Base-by-base conservation (phyloP, 2,329 filamentous ascomycete genomes). In the Byssochlamys sp. region DNA sequence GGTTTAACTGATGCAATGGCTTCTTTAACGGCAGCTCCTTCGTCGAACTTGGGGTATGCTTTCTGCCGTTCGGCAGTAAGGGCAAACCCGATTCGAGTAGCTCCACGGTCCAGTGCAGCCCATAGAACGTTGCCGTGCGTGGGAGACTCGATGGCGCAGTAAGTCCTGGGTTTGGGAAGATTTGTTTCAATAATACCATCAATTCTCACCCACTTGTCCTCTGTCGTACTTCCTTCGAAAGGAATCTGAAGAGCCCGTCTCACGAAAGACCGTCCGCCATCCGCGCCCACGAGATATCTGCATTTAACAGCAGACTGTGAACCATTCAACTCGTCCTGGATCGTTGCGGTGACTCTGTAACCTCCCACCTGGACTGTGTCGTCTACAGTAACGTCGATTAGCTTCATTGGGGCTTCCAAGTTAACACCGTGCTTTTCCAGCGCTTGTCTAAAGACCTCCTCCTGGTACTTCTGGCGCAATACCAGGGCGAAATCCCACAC, bases 401-500 rank as follows among this genome's bases (percentile, higher is more conserved):
- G 70, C 58, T 73, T 69, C 7, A 71, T 66, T 2, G 71, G 71
- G 19, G 69, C 65, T 48, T 73, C 67, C 3, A 77, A 67, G 1
- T 67, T 59, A 0, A 73, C 70, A 24, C 74, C 74, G 29, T 75
- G 62, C 53, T 61, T 70, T 53, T 59, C 67, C 65, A 76, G 53
- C 58, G 72, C 69, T n/a, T 68, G 66, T 49, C 80, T 73, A 55
- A 82, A 78, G 49, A 83, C 77, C 11, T 78, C 76, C 62, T 83
- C 80, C 5, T 80, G 77, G 63, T 80, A 82, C 64, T 79, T 82
- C 66, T 84, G 80, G 14, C 81, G 71, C 55, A 84, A 63, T 1
- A 82, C 80, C n/a, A 82, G 69, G 0, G 76, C 73, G 62, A 81
- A 83, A 59, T 80, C 75, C 68, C 77, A 82, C 27, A 25, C 70